Base-by-base conservation (phyloP, 2,329 filamentous ascomycete species). In the Xylaria sp. region DNA sequence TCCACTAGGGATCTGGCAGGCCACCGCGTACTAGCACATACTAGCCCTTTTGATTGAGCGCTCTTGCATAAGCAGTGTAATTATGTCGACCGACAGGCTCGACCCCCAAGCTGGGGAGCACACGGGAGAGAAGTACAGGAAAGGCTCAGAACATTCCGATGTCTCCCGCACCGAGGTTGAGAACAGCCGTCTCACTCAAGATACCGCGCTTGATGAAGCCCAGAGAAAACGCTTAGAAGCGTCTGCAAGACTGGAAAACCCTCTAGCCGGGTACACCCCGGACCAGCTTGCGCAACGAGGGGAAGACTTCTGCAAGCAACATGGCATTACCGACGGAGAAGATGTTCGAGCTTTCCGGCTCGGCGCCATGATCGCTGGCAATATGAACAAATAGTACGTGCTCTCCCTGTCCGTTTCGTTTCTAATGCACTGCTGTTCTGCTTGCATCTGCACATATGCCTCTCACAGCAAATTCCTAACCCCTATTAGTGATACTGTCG, bases 311-410 rank as follows among this genome's bases (percentile, higher is more conserved):
- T 87, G 85, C 23, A 74, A 79, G 25, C 76, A 82, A 52, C 79
- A 89, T 68, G 82, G 82, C 25, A 77, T 88, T 57, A 82, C 80
- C 4, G 80, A 80, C 17, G 81, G 84, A 19, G 82, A 84, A 14
- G 85, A 88, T 68, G 75, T 87, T 33, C 80, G 84, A 11, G 84
- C 83, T 4, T 89, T 89, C 69, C 81, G 82, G 17, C 77, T 87
- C 21, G 87, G 86, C 5, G 87, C 87, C 47, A 79, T 86, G 58
- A 79, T 88, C 60, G 84, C 87, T 0, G 85, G 78, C 15, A 78
- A 83, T 45, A 78, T 83, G 43, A 80, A 81, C 55, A 78, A 78
- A 57, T 84, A 83, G 61, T 63, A 60, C 17, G 61, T 43, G 21
- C 33, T 56, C 9, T 31, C 28, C 4, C 4, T 31, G 28, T 9